A percentile compares a stretch with the other conserved stretches of the same genome.
Evolutionary conservation across 495 filamentous ascomycete species (phyloP).

Genomic region (Aeminium ludgeri): DNA sequence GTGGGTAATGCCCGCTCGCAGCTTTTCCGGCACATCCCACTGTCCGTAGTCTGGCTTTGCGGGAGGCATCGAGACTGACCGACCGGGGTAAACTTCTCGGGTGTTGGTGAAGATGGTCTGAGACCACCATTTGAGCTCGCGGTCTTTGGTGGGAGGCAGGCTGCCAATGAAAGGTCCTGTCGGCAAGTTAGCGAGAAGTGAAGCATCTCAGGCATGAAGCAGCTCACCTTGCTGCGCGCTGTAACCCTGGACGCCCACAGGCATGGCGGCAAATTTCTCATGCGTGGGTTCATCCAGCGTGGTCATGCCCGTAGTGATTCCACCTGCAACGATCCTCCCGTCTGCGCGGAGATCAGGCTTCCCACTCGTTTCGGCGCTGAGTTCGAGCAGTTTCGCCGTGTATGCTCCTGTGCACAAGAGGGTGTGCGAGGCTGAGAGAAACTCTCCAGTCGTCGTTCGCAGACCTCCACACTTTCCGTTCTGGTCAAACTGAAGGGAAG

Average conservation of each 20-base stretch:
- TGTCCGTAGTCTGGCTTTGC: slow-evolving; percentile 27
- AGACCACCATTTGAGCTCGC: slow-evolving; percentile 37
- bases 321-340: slow-evolving; percentile 37
- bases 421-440: slow-evolving; percentile 28
- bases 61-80: slow-evolving; percentile 34
- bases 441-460: slow-evolving; percentile 26
- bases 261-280: slow-evolving; percentile 3
- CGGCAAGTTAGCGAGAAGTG: background rate
- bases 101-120: slow-evolving; percentile 37
- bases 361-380: slow-evolving; percentile 29
- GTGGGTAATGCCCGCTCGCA: slow-evolving; percentile 26
- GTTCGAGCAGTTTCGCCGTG: slow-evolving; percentile 42
- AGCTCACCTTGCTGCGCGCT: slow-evolving; percentile 3
- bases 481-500: slow-evolving; percentile 27
- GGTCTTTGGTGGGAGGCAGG: slow-evolving; percentile 25
- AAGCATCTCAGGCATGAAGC: background rate
- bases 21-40: slow-evolving; percentile 30
- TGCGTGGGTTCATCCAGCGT: slow-evolving; percentile 4
- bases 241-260: slow-evolving; percentile 9
- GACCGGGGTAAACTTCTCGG: slow-evolving; percentile 26
- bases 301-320: slow-evolving; percentile 34
- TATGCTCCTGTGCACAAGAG: slow-evolving; percentile 42
- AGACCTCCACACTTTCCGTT: slow-evolving; percentile 33
- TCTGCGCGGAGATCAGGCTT: slow-evolving; percentile 30
- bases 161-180: slow-evolving; percentile 22